Evolutionary conservation across 495 filamentous ascomycete genomes (phyloP).

Genomic region (Annulohypoxylon bovei): DNA sequence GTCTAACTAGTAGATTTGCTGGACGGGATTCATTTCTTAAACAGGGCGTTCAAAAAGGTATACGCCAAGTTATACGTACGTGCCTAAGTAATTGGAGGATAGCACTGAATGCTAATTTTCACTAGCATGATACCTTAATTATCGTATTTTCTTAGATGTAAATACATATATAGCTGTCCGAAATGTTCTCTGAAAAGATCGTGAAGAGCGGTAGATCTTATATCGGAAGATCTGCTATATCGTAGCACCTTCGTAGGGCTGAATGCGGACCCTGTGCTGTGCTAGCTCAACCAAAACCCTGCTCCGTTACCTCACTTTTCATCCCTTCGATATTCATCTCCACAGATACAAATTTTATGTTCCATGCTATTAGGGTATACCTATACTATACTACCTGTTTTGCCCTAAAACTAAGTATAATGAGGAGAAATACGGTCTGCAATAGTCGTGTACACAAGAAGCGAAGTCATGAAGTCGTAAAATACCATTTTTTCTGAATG

Average conservation of each 20-base stretch:
- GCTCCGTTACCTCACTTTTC: neutral
- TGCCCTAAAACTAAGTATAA: too few relatives aligned
- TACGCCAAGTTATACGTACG: neutral
- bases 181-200: neutral
- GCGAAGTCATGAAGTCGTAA: neutral
- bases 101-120: neutral
- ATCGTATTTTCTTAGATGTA: neutral
- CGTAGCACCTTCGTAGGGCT: neutral
- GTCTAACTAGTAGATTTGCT: neutral
- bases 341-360: neutral
- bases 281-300: neutral
- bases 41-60: conserved; percentile 14
- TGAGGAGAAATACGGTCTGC: too few relatives aligned
- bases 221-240: neutral
- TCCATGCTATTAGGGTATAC: too few relatives aligned
- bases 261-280: neutral
- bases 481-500: neutral
- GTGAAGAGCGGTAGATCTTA: neutral
- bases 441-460: too few relatives aligned
- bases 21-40: neutral
- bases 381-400: too few relatives aligned
- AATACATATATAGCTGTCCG: neutral
- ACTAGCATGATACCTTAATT: neutral
- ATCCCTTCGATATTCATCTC: too few relatives aligned
- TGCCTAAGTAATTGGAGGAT: neutral